These are phyloP conservation scores for Xerocomus amazonicus DNA, from an alignment of 1,284 basidiomycete genomes.

Conservation along the genomic window DNA sequence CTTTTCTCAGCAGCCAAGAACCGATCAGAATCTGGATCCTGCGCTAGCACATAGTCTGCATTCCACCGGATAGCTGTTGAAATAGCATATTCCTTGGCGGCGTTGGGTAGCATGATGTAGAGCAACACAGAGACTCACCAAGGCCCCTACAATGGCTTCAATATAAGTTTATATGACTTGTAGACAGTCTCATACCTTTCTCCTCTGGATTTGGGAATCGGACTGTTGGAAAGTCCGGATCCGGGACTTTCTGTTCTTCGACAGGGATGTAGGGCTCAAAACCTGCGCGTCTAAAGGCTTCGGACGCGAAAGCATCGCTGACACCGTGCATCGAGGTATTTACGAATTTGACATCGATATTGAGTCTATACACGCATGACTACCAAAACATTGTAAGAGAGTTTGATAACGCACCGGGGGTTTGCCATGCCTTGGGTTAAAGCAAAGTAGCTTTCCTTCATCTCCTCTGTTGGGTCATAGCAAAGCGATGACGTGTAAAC, in stretches of 20 bases:
- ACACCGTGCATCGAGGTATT: constrained; percentile 90
- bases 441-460: constrained; percentile 58
- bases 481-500: constrained; percentile 39
- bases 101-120: constrained; percentile 5
- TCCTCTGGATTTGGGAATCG: constrained; percentile 86
- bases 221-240: constrained; percentile 83
- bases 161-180: constrained; percentile 8
- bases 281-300: constrained; percentile 57
- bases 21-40: constrained; percentile 83
- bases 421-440: constrained; percentile 42
- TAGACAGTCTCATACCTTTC: constrained; percentile 49
- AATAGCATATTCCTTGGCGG: constrained; percentile 62
- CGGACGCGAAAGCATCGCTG: constrained; percentile 57
- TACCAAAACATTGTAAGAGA: background rate
- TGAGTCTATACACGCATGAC: constrained; percentile 11
- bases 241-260: constrained; percentile 59
- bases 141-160: constrained; percentile 41
- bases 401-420: constrained; percentile 37
- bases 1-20: constrained; percentile 77
- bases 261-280: constrained; percentile 61
- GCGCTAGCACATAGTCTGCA: constrained; percentile 69
- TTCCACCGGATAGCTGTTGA: constrained; percentile 49
- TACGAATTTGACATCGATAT: constrained; percentile 50
- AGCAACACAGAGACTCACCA: constrained; percentile 40
- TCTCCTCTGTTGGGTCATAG: constrained; percentile 54